Evolutionary conservation across 768 basidiomycete species (phyloP).

Genomic region (Boletales sp.): DNA sequence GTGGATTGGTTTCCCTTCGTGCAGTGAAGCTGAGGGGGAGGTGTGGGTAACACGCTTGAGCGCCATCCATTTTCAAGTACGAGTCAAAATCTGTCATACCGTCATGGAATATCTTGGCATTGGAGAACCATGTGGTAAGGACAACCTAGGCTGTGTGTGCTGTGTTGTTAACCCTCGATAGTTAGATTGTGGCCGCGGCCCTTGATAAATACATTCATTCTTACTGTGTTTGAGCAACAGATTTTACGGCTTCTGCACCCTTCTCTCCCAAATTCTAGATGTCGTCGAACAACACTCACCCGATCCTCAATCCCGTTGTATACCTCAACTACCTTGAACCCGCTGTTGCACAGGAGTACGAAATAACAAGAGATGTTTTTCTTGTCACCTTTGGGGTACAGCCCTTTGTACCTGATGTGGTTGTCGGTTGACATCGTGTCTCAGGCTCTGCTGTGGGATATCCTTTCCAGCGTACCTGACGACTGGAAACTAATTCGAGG

Average conservation of each 20-base stretch:
- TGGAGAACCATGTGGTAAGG: no score
- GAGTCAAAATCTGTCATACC: no score
- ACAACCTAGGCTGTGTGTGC: no score
- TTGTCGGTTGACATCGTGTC: conserved; percentile 1
- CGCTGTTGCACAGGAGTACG: conserved; percentile 15
- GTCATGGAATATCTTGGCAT: no score
- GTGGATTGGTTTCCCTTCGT: no score
- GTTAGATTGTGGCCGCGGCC: background rate
- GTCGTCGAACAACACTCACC: conserved; percentile 1
- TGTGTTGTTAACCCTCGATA: background rate
- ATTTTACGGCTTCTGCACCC: no score
- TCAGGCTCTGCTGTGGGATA: conserved; percentile 25
- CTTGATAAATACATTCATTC: background rate
- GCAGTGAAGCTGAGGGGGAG: background rate
- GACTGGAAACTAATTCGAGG: conserved; percentile 20
- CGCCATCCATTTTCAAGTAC: no score
- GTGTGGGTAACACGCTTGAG: no score
- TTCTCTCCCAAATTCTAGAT: background rate
- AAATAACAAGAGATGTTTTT: conserved; percentile 13
- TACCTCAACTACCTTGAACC: conserved; percentile 28
- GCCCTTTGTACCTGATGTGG: background rate
- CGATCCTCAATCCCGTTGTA: conserved; percentile 18
- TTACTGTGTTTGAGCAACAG: background rate
- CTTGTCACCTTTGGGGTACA: conserved; percentile 21
- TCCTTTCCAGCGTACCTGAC: conserved; percentile 19